Evolutionary conservation across 306 rosid genomes (phyloP), one percentile per base, ranked within the genome.

Genomic region (Styphnolobium japonicum): DNA sequence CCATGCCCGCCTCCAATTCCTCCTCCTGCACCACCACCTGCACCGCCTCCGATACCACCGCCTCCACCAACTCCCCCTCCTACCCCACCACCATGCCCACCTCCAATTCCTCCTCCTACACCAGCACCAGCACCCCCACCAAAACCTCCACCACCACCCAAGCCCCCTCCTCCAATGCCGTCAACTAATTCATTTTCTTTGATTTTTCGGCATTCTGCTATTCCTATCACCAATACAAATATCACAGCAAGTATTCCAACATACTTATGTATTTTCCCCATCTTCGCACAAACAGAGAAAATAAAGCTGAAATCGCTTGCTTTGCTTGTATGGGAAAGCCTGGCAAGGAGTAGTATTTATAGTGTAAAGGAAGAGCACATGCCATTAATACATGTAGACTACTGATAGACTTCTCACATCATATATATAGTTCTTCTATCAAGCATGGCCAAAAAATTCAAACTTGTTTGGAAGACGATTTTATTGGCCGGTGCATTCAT

Each of bases 191-290:
- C 77, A 37, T 80, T 75, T 36, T 86, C 62, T 77, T 79, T 85
- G 3, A 81, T 0, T 70, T 70, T 80, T 37, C 91, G 60, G 84
- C 97, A 80, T 75, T 91, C 92, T 6, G 79, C 82, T 27, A 79
- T 64, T 33, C 86, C 83, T 18, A 84, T 64, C 58, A 87, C 81
- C 61, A 89, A 11, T 7, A 75, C 85, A 75, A 92, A 49, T 40
- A 87, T 49, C 78, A 90, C 71, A 71, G 73, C 85, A 82, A 90
- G 58, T 31, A 74, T 66, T 0, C 83, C 84, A 58, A 61, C 81
- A 70, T 67, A 21, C 69, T 74, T 85, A 0, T 66, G 77, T 77
- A 65, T 31, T 43, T 56, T 86, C 64, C 87, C 92, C 95, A 91
- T 86, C 75, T 68, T 84, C 78, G 43, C n/a, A 33, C 36, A 42